Base-by-base conservation (phyloP, 768 basidiomycete genomes). In the Naganishia onofrii region DNA sequence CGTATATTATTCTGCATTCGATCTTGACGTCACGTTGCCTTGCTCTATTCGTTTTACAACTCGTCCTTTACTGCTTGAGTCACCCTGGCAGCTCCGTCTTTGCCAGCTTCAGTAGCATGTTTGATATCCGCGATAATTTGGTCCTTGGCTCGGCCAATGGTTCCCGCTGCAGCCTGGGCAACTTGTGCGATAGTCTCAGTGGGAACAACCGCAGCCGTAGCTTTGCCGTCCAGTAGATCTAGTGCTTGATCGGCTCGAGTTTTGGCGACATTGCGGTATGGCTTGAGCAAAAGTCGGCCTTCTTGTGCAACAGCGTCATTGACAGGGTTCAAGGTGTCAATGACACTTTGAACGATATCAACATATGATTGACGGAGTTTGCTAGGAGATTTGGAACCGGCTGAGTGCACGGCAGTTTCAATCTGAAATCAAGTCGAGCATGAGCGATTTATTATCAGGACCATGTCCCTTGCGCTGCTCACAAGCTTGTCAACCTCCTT, bases 111-210 rank as follows among this genome's bases (percentile, higher is more conserved):
- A 13, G 60, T 63, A 9, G 60, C 60, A 8, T 63, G 60, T 42
- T 63, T 63, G 60, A 63, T 63, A 17, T 63, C 60, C 13, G 60
- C 60, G 21, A 63, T 42, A 34, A 63, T 63, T 19, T 63, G 60
- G 23, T 63, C 60, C 38, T 63, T 63, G 10, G 60, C 60, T 26
- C 60, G n/a, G 8, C 60, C 60, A 34, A 63, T 63, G 6, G 60
- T 63, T 46, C 60, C 60, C 1, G 60, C 60, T 26, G 60, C 60
- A 13, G 60, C 60, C 23, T 63, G 4, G 12, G 60, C 60, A n/a
- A 63, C 60, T 28, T 42, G 60, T 28, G 23, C 60, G 23, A 63
- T 26, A 10, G 60, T 63, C n/a, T 26, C 38, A 0, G 36, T 44
- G 19, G 60, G 60, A 19, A 63, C 23, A 23, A 63, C 38, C 19